Conservation (phyloP, 768 basidiomycete species). For the Trametes sanguinea region DNA sequence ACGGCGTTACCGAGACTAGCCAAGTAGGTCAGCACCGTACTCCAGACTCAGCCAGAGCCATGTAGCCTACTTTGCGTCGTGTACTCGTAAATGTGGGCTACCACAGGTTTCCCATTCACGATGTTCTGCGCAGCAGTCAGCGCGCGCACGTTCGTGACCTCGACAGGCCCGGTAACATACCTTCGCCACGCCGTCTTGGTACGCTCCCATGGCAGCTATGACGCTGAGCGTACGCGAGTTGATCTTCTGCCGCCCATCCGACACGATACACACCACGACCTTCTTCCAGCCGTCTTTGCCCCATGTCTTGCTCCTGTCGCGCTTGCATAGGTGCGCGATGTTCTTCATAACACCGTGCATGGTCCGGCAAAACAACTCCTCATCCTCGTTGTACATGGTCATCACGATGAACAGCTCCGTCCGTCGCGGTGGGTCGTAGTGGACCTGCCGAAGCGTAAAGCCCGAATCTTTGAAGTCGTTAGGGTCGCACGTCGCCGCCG, state of each 20-base stretch:
- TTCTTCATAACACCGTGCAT: slow-evolving; percentile 98
- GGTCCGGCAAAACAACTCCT: slow-evolving; percentile 85
- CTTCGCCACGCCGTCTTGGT: slow-evolving; percentile 93
- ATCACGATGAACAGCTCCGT: slow-evolving; percentile 97
- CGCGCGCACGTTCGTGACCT: neutral
- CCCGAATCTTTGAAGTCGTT: slow-evolving; percentile 83
- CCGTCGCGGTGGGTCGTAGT: slow-evolving; percentile 86
- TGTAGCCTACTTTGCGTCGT: slow-evolving; percentile 77
- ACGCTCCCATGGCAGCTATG: slow-evolving; percentile 90
- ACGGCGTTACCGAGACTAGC: slow-evolving; percentile 77
- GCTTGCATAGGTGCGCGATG: slow-evolving; percentile 82
- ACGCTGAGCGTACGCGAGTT: slow-evolving; percentile 82
- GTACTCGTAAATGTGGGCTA: slow-evolving; percentile 91
- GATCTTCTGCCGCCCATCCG: slow-evolving; percentile 84
- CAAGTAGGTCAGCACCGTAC: slow-evolving; percentile 12
- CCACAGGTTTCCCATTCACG: slow-evolving; percentile 80
- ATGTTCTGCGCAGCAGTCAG: slow-evolving; percentile 47
- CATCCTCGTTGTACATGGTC: slow-evolving; percentile 98
- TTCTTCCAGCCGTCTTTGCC: slow-evolving; percentile 99
- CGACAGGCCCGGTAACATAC: slow-evolving; percentile 36
- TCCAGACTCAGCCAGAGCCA: neutral
- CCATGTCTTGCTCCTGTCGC: slow-evolving; percentile 92
- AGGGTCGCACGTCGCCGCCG: slow-evolving; percentile 94
- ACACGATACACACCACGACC: slow-evolving; percentile 91
- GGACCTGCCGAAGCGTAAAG: slow-evolving; percentile 87